Percentiles rank a stretch among this genome's conserved stretches.
Conservation (phyloP, 805 yeast species). For the Yarrowia sp. region DNA sequence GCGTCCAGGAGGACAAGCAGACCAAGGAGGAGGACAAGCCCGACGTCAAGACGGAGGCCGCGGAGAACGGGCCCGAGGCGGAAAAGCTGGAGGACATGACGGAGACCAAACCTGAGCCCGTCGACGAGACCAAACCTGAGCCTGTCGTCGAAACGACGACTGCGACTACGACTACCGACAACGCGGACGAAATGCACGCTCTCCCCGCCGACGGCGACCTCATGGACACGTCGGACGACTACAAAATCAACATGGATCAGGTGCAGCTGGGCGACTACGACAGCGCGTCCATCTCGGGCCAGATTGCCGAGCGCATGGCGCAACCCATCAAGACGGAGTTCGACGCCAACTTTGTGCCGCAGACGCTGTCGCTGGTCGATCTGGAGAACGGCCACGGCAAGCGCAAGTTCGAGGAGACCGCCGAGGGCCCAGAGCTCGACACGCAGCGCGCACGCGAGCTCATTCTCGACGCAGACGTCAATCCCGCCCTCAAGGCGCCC, state of each 20-base stretch:
- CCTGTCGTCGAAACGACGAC: background rate
- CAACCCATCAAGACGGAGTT: conserved; percentile 23
- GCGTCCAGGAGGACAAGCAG: no score
- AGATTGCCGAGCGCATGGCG: conserved; percentile 15
- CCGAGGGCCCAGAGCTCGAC: background rate
- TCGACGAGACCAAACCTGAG: background rate
- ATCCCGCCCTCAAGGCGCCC: conserved; percentile 42
- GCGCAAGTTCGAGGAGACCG: conserved; percentile 24
- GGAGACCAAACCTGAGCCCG: no score
- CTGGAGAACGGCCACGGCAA: conserved; percentile 32
- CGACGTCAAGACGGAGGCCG: no score
- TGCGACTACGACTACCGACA: background rate
- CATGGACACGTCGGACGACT: conserved; percentile 23
- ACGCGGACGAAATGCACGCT: background rate
- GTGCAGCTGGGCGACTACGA: conserved; percentile 22
- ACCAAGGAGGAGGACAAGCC: no score
- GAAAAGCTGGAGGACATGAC: background rate
- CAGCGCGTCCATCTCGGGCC: conserved; percentile 20
- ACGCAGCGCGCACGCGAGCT: conserved; percentile 20
- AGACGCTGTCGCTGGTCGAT: conserved; percentile 15
- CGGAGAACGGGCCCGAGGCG: background rate
- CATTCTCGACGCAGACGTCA: conserved; percentile 2
- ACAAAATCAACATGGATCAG: conserved; percentile 24
- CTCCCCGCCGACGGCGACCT: background rate
- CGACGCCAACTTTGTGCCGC: conserved; percentile 18